These are phyloP conservation scores for Brassica juncea DNA, from an alignment of 345 rosid genomes.

Conservation along the genomic window DNA sequence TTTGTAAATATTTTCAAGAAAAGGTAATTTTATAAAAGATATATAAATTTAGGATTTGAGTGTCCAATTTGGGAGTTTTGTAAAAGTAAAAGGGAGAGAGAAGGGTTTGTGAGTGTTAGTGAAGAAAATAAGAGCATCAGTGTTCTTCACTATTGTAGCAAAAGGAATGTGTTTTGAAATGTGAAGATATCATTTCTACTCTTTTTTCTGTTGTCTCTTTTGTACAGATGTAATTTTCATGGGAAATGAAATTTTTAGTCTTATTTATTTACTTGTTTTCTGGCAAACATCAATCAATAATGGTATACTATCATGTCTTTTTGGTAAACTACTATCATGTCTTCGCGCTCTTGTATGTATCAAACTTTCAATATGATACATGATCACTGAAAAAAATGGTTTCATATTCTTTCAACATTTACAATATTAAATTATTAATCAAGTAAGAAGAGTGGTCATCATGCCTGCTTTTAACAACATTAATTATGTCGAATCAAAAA, in stretches of 20 bases:
- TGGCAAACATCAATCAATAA: not conserved
- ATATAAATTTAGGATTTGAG: slow-evolving; percentile 21
- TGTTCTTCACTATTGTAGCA: slow-evolving; percentile 31
- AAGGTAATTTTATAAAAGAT: not conserved
- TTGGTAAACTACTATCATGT: not conserved
- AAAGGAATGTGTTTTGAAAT: slow-evolving; percentile 35
- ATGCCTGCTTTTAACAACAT: not conserved
- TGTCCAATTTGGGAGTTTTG: slow-evolving; percentile 30
- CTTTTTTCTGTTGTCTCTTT: not conserved
- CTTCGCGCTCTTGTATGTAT: not conserved
- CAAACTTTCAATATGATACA: not conserved
- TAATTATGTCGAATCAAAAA: not conserved
- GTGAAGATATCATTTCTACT: slow-evolving; percentile 38
- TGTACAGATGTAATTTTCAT: slow-evolving; percentile 11
- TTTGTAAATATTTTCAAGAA: slow-evolving; percentile 32
- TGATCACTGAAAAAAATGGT: not conserved
- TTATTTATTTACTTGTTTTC: not conserved
- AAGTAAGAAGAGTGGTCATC: not conserved
- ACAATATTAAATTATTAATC: too few species aligned
- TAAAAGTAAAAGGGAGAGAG: slow-evolving; percentile 14
- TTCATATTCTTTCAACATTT: not conserved
- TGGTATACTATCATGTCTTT: not conserved
- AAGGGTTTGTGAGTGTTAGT: slow-evolving; percentile 24
- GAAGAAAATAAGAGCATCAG: slow-evolving; percentile 30
- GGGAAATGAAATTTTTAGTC: not conserved